Base-by-base conservation (phyloP, 805 yeast genomes). In the Pichia eremophila region DNA sequence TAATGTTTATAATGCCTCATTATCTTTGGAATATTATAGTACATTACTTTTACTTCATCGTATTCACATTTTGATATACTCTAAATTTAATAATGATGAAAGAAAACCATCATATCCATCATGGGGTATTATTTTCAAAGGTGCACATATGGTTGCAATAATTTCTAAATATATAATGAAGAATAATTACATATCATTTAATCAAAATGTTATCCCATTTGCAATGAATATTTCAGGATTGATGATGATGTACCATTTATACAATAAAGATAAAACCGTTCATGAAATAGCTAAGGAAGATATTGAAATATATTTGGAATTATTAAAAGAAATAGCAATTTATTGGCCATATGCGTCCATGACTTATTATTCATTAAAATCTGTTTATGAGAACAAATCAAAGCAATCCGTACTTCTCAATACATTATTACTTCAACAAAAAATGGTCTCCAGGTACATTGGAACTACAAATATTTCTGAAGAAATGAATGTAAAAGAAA, bases 71-170 rank as follows among this genome's bases (percentile, higher is more conserved):
- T 66, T 76, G 34, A 67, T 73, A 48, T 71, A 52, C 8, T 39
- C 53, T 32, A 52, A 54, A 1, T 47, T 50, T n/a, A 40, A 43
- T 25, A 54, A 54, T 12, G 44, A 46, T 14, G 44, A 71, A 2
- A 43, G 44, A 46, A 12, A 34, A 34, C 36, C n/a, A 15, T 15
- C 17, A 5, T 79, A 78, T 59, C 85, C 87, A 3, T 78, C 85
- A 11, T 80, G 87, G 84, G 85, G 89, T 15, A 82, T 85, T 49
- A 84, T 88, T 4, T 84, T 84, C 68, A 87, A 83, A 60, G 83
- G 90, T 1, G 88, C 93, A 1, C 77, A 85, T 56, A 79, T 83
- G 78, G 79, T 85, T 52, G 74, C 85, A 6, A 70, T 76, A 40
- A 79, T 85, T 46, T 72, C 78, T 29, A 79, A 79, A 43, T 79